These are phyloP conservation scores for Diplodia mutila DNA, from an alignment of 2,329 filamentous ascomycete genomes.

Conservation along the genomic window DNA sequence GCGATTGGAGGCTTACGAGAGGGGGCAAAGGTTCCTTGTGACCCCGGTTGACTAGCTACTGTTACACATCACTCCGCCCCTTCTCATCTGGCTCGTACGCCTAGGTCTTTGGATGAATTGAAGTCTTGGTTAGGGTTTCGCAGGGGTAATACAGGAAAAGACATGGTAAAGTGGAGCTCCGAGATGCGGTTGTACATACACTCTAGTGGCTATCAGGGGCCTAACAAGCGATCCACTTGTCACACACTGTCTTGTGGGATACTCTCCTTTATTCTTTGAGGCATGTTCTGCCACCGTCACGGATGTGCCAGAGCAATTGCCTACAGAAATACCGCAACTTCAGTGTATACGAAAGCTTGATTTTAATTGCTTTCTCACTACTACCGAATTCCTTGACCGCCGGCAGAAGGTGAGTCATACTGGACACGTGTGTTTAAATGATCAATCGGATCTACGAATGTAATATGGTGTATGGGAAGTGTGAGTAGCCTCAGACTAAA, in stretches of 20 bases:
- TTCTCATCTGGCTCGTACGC: not conserved
- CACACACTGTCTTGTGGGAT: not conserved
- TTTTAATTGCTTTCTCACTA: not conserved
- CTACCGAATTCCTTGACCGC: not conserved
- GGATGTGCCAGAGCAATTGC: not conserved
- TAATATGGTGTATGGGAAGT: not conserved
- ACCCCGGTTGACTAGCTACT: not conserved
- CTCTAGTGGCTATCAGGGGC: not conserved
- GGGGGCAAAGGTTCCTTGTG: not conserved
- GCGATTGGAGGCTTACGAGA: not conserved
- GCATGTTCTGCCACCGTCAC: not conserved
- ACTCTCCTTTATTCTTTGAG: not conserved
- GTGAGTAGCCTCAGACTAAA: not conserved
- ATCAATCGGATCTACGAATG: not conserved
- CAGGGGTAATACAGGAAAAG: not conserved
- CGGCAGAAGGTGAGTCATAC: not conserved
- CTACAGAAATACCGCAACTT: not conserved
- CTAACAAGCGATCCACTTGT: not conserved
- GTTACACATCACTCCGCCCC: not conserved
- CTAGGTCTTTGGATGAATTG: not conserved
- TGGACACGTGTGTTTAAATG: not conserved
- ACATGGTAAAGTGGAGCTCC: not conserved
- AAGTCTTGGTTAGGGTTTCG: not conserved
- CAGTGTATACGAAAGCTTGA: not conserved
- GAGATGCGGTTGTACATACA: not conserved